Conservation (phyloP, 805 yeast species). For the Yarrowia hollandica region DNA sequence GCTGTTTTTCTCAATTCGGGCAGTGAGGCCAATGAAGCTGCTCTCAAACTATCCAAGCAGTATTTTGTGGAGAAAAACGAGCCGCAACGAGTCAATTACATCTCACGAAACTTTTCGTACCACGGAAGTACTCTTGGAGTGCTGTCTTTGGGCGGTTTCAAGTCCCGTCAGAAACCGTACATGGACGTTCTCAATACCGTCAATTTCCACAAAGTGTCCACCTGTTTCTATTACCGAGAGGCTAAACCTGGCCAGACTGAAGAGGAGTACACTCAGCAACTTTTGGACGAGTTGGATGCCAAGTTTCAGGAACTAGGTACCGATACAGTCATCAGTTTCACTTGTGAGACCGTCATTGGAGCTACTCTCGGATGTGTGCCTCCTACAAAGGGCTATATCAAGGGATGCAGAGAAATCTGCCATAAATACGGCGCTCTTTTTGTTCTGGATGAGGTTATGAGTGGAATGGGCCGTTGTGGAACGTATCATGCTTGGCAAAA, state of each 20-base stretch:
- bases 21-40: conserved; percentile 63
- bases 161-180: not conserved
- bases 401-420: conserved; percentile 50
- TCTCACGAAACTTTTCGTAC: conserved; percentile 49
- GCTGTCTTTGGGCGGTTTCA: conserved; percentile 3
- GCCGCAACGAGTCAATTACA: conserved; percentile 46
- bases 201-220: conserved; percentile 21
- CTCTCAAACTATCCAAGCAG: conserved; percentile 55
- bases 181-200: not conserved
- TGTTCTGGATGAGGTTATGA: conserved; percentile 58
- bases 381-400: conserved; percentile 51
- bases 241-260: conserved; percentile 44
- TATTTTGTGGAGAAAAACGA: conserved; percentile 49
- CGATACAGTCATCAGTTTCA: conserved; percentile 47
- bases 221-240: conserved; percentile 36
- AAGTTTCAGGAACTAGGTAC: conserved; percentile 48
- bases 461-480: conserved; percentile 57
- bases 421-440: conserved; percentile 54
- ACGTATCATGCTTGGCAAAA: conserved; percentile 47
- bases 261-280: conserved; percentile 45
- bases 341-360: conserved; percentile 51
- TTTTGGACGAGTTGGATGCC: conserved; percentile 47
- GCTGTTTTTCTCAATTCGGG: conserved; percentile 41
- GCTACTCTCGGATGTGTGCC: conserved; percentile 50
- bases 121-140: conserved; percentile 50